Percentiles rank a stretch among this genome's conserved stretches.
Evolutionary conservation across 148 eudicot genomes (phyloP).

Genomic region (Amaranthus cruentus): DNA sequence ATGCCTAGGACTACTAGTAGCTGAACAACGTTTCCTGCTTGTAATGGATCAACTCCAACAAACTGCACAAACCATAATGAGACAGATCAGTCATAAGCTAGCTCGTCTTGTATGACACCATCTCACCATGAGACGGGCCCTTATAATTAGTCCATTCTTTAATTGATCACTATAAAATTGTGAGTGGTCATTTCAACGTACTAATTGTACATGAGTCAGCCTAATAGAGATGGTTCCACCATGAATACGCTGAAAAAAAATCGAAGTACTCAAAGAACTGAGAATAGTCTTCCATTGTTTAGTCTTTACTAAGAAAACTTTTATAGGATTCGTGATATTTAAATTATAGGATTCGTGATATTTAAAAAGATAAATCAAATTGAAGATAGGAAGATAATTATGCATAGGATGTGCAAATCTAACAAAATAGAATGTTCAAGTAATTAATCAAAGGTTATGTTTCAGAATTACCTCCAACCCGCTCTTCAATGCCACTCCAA

Average conservation of each 20-base stretch:
- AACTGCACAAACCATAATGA: slow-evolving; percentile 39
- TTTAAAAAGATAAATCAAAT: background rate
- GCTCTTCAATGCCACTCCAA: slow-evolving; percentile 69
- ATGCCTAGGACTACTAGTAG: slow-evolving; percentile 82
- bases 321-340: background rate
- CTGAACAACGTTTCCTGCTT: slow-evolving; percentile 94
- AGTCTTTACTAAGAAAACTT: background rate
- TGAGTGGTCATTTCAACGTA: no score
- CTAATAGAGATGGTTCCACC: no score
- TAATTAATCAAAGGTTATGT: background rate
- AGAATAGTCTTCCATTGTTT: background rate
- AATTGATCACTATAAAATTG: no score
- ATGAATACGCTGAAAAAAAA: no score
- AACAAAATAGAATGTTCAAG: background rate
- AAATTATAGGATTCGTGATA: background rate
- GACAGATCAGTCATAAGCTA: background rate
- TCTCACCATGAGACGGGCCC: no score
- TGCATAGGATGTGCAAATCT: background rate
- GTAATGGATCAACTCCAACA: slow-evolving; percentile 85
- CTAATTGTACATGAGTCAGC: no score
- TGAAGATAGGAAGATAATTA: background rate
- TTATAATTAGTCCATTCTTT: no score
- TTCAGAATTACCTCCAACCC: slow-evolving; percentile 67
- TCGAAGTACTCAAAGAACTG: background rate
- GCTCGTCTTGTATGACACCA: no score